Conservation (phyloP, 805 yeast species). For the Hanseniaspora vineae region DNA sequence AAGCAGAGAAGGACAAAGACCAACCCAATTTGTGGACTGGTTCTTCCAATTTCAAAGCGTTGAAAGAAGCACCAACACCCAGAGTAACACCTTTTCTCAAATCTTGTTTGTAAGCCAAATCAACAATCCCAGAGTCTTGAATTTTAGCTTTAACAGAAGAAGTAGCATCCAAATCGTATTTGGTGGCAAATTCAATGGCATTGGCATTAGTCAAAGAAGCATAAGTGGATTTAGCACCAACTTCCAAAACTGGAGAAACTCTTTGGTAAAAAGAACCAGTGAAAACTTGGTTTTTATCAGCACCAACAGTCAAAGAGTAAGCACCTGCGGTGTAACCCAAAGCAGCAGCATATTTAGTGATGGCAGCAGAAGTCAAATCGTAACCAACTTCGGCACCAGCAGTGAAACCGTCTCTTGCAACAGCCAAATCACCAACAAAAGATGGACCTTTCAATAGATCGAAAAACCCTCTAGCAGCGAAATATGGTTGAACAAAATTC, state of each 20-base stretch:
- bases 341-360: constrained; percentile 88
- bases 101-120: constrained; percentile 86
- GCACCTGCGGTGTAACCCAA: constrained; percentile 83
- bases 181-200: constrained; percentile 93
- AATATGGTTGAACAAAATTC: constrained; percentile 83
- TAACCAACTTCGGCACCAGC: constrained; percentile 96
- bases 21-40: constrained; percentile 97
- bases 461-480: constrained; percentile 88
- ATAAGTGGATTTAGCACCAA: constrained; percentile 96
- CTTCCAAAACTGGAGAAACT: constrained; percentile 83
- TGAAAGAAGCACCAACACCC: constrained; percentile 95
- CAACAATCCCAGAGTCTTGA: constrained; percentile 90
- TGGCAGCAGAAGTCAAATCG: constrained; percentile 85
- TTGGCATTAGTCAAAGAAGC: constrained; percentile 62
- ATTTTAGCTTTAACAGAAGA: constrained; percentile 94
- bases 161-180: constrained; percentile 77
- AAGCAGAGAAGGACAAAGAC: constrained; percentile 87
- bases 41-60: constrained; percentile 88
- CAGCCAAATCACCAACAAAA: constrained; percentile 87
- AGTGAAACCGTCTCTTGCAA: constrained; percentile 92
- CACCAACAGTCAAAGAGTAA: constrained; percentile 61
- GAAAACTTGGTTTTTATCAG: constrained; percentile 77
- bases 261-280: constrained; percentile 96
- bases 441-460: constrained; percentile 92
- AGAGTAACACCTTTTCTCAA: constrained; percentile 92